Evolutionary conservation across 1,284 basidiomycete species (phyloP).

Genomic region (Omphalotus olearius): DNA sequence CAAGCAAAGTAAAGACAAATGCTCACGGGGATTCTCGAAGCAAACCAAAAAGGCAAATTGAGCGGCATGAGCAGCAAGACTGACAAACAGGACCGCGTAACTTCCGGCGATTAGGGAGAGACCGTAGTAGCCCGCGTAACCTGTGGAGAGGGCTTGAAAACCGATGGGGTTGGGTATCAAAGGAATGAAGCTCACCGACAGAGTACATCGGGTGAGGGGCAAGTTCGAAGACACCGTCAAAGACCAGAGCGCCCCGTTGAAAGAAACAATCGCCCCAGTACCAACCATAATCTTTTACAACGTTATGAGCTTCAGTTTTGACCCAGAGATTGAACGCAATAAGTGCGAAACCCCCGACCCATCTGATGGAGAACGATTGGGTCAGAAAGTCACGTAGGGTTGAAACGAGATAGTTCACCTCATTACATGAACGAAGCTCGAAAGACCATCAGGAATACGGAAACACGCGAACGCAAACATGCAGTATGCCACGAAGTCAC

Average conservation of each 20-base stretch:
- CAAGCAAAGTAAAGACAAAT: not conserved
- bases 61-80: conserved; percentile 87
- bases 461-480: conserved; percentile 94
- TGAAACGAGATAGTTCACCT: conserved; percentile 39
- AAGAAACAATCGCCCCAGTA: conserved; percentile 99
- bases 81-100: conserved; percentile 91
- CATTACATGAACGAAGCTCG: conserved; percentile 70
- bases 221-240: conserved; percentile 96
- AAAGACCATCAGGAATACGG: conserved; percentile 77
- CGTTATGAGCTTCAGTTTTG: conserved; percentile 94
- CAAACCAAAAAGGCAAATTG: conserved; percentile 96
- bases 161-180: not conserved
- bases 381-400: not conserved
- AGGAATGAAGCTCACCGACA: conserved; percentile 50
- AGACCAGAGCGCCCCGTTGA: conserved; percentile 85
- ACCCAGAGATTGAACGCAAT: conserved; percentile 98
- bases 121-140: conserved; percentile 96
- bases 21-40: conserved; percentile 95
- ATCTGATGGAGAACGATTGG: conserved; percentile 41
- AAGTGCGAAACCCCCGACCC: conserved; percentile 81
- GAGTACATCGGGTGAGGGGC: conserved; percentile 93
- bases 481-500: conserved; percentile 93
- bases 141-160: conserved; percentile 28
- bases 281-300: conserved; percentile 93
- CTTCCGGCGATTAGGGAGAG: conserved; percentile 86